These are phyloP conservation scores for Pythium pectinolyticum DNA, from an alignment of 352 stramenopile genomes.

Conservation along the genomic window DNA sequence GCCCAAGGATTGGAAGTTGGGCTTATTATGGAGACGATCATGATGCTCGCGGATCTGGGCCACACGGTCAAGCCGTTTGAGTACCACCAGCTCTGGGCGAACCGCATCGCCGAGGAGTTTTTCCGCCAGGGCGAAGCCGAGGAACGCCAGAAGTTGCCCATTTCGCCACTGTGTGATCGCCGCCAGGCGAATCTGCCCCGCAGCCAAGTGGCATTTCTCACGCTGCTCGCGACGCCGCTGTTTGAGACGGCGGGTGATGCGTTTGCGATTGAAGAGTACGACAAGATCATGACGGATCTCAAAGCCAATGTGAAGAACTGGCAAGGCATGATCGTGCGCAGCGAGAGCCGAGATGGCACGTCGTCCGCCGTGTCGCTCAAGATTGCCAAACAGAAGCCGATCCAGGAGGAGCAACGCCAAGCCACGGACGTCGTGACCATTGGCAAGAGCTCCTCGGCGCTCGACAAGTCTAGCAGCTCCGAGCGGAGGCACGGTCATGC, in stretches of 20 bases:
- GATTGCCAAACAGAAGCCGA: conserved; percentile 12
- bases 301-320: conserved; percentile 52
- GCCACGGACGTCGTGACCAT: too few species aligned
- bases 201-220: conserved; percentile 69
- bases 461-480: too few species aligned
- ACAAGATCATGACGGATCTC: conserved; percentile 47
- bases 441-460: too few species aligned
- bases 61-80: conserved; percentile 55
- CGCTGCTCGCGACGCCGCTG: conserved; percentile 56
- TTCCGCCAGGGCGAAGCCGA: conserved; percentile 60
- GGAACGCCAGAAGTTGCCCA: conserved; percentile 47
- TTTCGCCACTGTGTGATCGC: conserved; percentile 64
- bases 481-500: too few species aligned
- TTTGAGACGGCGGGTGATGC: conserved; percentile 61
- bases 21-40: conserved; percentile 65
- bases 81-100: conserved; percentile 53
- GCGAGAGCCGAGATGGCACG: conserved; percentile 18
- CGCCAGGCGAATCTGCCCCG: conserved; percentile 56
- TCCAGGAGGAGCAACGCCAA: not conserved
- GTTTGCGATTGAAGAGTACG: conserved; percentile 64
- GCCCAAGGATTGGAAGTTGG: conserved; percentile 55
- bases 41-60: conserved; percentile 74
- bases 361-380: conserved; percentile 5
- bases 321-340: conserved; percentile 45
- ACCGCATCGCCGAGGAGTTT: conserved; percentile 70